A percentile compares a stretch with the other conserved stretches of the same genome.
phyloP scores from a whole-genome alignment of 208 protist genomes.

The Trypanosoma lewisi region DNA sequence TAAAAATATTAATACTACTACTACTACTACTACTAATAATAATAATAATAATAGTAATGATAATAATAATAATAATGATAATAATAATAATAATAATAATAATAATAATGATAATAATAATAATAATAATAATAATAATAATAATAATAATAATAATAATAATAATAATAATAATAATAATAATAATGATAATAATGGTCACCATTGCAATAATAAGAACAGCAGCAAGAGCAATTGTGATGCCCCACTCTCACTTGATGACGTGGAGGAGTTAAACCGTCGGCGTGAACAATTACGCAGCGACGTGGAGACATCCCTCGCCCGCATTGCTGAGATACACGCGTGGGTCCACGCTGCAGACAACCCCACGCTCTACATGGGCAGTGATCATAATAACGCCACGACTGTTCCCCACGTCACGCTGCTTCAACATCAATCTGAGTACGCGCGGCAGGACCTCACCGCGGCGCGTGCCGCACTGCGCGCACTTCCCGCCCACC shows the following conservation, averaged over 20 bases:
- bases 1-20: no score
- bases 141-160: no score
- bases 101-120: no score
- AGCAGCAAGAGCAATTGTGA: background rate
- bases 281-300: constrained; percentile 26
- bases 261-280: constrained; percentile 34
- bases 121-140: no score
- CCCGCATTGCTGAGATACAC: constrained; percentile 34
- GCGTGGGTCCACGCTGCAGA: background rate
- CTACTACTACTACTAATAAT: no score
- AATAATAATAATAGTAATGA: no score
- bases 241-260: constrained; percentile 19
- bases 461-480: constrained; percentile 26
- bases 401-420: background rate
- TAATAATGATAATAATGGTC: background rate
- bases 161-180: constrained; percentile 9
- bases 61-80: no score
- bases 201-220: background rate
- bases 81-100: no score
- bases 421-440: background rate
- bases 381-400: background rate
- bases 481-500: constrained; percentile 20
- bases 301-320: constrained; percentile 33
- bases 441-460: background rate
- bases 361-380: background rate